These are phyloP conservation scores for Blastobotrys petasosporus DNA, from an alignment of 1,139 yeast genomes.

Conservation along the genomic window DNA sequence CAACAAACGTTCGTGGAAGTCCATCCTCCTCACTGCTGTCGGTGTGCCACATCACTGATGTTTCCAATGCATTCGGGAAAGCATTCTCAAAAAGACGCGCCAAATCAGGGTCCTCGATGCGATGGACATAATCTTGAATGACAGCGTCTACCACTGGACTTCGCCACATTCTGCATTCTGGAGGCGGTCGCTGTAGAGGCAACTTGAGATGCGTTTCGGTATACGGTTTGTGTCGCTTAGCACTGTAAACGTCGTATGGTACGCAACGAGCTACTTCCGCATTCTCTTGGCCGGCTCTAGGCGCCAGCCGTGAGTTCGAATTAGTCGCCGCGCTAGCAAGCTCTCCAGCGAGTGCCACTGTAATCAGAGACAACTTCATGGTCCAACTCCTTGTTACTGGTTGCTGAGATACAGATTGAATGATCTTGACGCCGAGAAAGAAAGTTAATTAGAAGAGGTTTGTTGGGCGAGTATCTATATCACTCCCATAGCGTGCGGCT, in stretches of 20 bases:
- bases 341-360: too few relatives aligned
- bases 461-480: too few relatives aligned
- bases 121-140: slow-evolving; percentile 46
- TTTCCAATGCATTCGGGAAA: slow-evolving; percentile 82
- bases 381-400: too few relatives aligned
- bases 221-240: slow-evolving; percentile 31
- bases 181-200: slow-evolving; percentile 73
- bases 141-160: slow-evolving; percentile 60
- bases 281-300: not conserved
- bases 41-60: slow-evolving; percentile 75
- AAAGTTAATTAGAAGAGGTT: too few relatives aligned
- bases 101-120: slow-evolving; percentile 56
- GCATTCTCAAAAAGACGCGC: slow-evolving; percentile 75
- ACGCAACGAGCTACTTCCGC: slow-evolving; percentile 28
- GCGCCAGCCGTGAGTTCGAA: too few relatives aligned
- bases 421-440: too few relatives aligned
- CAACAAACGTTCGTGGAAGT: slow-evolving; percentile 56
- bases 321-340: too few relatives aligned
- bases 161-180: slow-evolving; percentile 63
- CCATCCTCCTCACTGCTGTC: slow-evolving; percentile 31
- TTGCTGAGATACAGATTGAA: too few relatives aligned
- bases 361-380: too few relatives aligned
- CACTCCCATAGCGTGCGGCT: not conserved
- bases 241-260: slow-evolving; percentile 37
- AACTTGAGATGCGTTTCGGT: slow-evolving; percentile 37